Conservation (phyloP, 2,329 filamentous ascomycete species). For the Aspergillus sp. region DNA sequence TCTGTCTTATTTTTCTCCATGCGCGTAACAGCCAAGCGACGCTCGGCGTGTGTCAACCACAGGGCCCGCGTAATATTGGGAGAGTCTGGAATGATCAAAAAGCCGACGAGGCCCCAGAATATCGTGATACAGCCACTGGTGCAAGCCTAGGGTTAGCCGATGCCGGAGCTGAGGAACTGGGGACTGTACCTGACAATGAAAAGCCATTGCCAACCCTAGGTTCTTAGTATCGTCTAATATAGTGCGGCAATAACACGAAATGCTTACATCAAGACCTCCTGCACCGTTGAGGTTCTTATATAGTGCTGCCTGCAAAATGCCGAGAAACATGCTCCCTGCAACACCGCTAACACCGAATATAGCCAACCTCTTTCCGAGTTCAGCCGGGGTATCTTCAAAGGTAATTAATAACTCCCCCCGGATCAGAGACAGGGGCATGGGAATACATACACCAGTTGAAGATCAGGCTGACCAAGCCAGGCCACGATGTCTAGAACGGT, state of each 20-base stretch:
- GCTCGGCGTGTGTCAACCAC: slow-evolving; percentile 18
- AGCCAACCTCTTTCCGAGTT: slow-evolving; percentile 16
- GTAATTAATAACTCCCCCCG: not conserved
- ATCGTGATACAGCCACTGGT: slow-evolving; percentile 17
- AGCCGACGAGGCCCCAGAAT: slow-evolving; percentile 17
- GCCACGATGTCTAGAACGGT: slow-evolving; percentile 25
- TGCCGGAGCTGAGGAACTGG: not conserved
- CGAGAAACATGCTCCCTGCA: slow-evolving; percentile 19
- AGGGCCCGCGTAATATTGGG: slow-evolving; percentile 17
- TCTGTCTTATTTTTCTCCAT: slow-evolving; percentile 17
- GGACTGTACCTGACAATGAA: slow-evolving; percentile 5
- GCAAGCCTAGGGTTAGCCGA: not conserved
- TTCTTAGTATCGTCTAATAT: not conserved
- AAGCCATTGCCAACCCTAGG: slow-evolving; percentile 2
- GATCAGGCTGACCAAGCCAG: slow-evolving; percentile 26
- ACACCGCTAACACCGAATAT: slow-evolving; percentile 18
- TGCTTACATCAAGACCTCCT: slow-evolving; percentile 1
- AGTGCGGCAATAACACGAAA: not conserved
- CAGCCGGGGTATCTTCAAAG: slow-evolving; percentile 13
- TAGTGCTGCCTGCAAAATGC: slow-evolving; percentile 18
- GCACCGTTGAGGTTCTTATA: slow-evolving; percentile 18
- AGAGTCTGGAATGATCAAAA: slow-evolving; percentile 20
- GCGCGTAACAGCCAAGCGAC: slow-evolving; percentile 12
- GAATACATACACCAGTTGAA: slow-evolving; percentile 20
- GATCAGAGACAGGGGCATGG: not conserved